Base-by-base conservation (phyloP, 2,329 filamentous ascomycete species). In the Fusarium subglutinans region DNA sequence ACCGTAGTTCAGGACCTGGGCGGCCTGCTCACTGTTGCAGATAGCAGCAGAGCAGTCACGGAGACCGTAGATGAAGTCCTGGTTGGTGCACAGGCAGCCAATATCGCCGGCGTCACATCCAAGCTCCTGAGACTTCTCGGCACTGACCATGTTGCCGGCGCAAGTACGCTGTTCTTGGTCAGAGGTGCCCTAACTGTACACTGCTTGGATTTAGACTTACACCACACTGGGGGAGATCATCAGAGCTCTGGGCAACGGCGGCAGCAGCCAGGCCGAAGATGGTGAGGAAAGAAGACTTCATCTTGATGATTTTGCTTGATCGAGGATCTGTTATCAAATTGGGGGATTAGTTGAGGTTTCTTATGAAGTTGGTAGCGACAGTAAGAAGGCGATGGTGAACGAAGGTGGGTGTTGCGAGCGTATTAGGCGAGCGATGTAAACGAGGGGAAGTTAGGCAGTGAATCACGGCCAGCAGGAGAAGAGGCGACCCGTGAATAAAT, bases 211-310 rank as follows among this genome's bases (percentile, higher is more conserved):
- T 15, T 12, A 56, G 15, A 71, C 88, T 85, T 87, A 90, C 89
- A 80, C 85, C 88, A 76, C 89, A 90, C 24, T 78, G 65, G 40
- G 87, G 84, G 57, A 90, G 85, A 63, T 81, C 80, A 65, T 80
- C 60, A 53, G 82, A 58, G 70, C 82, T 78, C 78, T 88, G 86
- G 45, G 84, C 86, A 24, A 80, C 80, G 69, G 78, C 83, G 45
- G 83, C 77, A 54, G 83, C 81, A 72, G 82, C 83, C 63, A 86
- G 77, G 73, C 83, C 78, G 79, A 83, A 82, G 77, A 86, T 74
- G 70, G 86, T 77, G 75, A 87, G 76, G 75, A 85, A 72, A 66
- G 82, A 78, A 63, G 83, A 82, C 86, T 88, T 89, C 87, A 89
- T 89, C 75, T 84, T 88, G 83, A 79, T 61, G 72, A 60, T 47